phyloP scores from a whole-genome alignment of 2,329 filamentous ascomycete species.

The Fusarium agapanthi region DNA sequence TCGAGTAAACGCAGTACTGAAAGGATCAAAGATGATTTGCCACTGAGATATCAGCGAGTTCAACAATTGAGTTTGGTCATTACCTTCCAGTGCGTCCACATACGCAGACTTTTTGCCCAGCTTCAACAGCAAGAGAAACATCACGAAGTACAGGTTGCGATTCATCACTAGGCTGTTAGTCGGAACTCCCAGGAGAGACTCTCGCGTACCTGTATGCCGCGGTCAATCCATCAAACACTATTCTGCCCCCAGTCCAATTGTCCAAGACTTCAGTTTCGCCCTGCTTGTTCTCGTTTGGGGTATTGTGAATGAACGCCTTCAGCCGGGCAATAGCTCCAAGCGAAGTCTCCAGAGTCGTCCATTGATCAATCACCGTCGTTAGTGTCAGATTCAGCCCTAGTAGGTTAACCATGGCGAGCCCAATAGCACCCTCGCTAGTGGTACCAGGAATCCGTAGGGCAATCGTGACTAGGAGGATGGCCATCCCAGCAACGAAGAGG shows the following conservation, averaged over 20 bases:
- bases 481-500: constrained; percentile 57
- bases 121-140: constrained; percentile 33
- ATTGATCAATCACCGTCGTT: constrained; percentile 44
- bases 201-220: constrained; percentile 40
- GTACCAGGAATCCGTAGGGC: constrained; percentile 45
- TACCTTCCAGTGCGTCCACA: constrained; percentile 58
- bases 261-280: background rate
- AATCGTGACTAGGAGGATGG: constrained; percentile 56
- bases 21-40: constrained; percentile 59
- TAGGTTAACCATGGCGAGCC: constrained; percentile 43
- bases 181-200: accelerated
- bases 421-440: constrained; percentile 44
- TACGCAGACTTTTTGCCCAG: constrained; percentile 58
- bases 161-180: constrained; percentile 23
- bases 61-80: accelerated
- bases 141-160: constrained; percentile 16
- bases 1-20: constrained; percentile 60
- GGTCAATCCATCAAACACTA: constrained; percentile 41
- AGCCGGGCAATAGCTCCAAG: constrained; percentile 48
- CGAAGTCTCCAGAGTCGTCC: constrained; percentile 50
- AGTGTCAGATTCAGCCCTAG: constrained; percentile 45
- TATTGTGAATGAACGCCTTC: constrained; percentile 43
- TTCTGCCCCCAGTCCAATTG: constrained; percentile 43
- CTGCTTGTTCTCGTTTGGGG: constrained; percentile 41
- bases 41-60: constrained; percentile 45